Percentiles rank a stretch among this genome's conserved stretches.
Evolutionary conservation across 768 basidiomycete species (phyloP).

Genomic region (Panus rudis): DNA sequence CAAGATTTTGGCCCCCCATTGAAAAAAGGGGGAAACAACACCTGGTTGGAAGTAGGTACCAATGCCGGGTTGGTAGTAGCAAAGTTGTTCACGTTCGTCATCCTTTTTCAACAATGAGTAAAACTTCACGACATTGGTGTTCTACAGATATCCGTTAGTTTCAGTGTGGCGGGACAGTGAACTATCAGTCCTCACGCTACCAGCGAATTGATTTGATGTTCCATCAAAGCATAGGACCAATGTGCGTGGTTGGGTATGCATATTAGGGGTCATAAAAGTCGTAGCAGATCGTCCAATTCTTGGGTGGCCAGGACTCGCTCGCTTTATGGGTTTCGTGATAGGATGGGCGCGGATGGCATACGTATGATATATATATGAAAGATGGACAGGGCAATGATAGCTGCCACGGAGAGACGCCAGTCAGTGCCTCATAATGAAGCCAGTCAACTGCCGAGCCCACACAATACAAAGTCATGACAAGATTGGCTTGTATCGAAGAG

Average conservation of each 20-base stretch:
- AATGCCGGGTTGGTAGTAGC: conserved; percentile 63
- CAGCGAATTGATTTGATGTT: conserved; percentile 46
- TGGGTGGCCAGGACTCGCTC: too few relatives aligned
- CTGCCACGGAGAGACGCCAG: too few relatives aligned
- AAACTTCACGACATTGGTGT: conserved; percentile 67
- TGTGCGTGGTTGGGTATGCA: conserved; percentile 29
- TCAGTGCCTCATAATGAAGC: too few relatives aligned
- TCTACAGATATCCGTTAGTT: conserved; percentile 23
- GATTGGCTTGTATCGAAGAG: too few relatives aligned
- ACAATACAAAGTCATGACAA: too few relatives aligned
- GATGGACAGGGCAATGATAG: too few relatives aligned
- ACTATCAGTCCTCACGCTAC: conserved; percentile 32
- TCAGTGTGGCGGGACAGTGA: not conserved
- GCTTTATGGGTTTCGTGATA: too few relatives aligned
- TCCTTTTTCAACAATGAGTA: conserved; percentile 64
- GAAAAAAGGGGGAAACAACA: conserved; percentile 54
- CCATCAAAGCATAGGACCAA: conserved; percentile 70
- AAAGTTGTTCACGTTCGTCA: conserved; percentile 36
- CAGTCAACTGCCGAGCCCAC: too few relatives aligned
- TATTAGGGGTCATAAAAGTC: not conserved
- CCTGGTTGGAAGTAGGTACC: conserved; percentile 54
- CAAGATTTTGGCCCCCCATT: conserved; percentile 50
- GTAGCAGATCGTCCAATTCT: too few relatives aligned
- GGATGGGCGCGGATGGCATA: too few relatives aligned
- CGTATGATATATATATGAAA: too few relatives aligned